Evolutionary conservation across 306 rosid species (phyloP), one percentile per base, ranked within the genome.

Genomic region (Malus sieversii): DNA sequence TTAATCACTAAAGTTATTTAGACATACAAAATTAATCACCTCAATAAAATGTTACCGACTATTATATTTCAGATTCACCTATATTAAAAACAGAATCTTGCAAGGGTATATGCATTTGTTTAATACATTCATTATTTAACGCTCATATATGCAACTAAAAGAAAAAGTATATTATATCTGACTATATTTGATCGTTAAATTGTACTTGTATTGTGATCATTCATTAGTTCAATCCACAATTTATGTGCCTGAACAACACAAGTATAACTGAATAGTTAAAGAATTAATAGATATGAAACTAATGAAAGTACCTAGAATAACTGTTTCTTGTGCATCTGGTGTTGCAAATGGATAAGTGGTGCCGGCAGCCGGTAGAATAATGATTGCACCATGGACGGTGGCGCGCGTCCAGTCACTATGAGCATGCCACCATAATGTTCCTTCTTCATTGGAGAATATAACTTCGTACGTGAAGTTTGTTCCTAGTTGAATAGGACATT

Each of bases 341-440:
- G 35, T 38, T 13, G 70, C 8, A 30, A 80, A 74, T 3, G 83
- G 83, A 45, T 80, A 80, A 4, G 38, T 68, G 0, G 68, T 51
- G 35, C 71, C 71, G 8, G 12, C n/a, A 0, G 68, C 32, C 2
- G 79, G 83, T 19, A 55, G 63, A 46, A 80, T 58, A 12, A 68
- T 15, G 2, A 80, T 46, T 42, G 78, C 66, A 0, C 84, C 84
- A 18, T 74, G 57, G 20, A 80, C 77, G 6, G 84, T 69, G 35
- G 84, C 84, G 2, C 80, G 70, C 4, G 67, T 22, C 84, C 84
- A 80, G 8, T 75, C 76, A 29, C 84, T 80, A 3, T 75, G 80
- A 27, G 84, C 72, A 42, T 80, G 80, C 80, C 80, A 80, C 83
- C 83, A 80, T 2, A 80, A 13, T 3, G 83, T 80, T 32, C 83